Evolutionary conservation across 768 basidiomycete genomes (phyloP), one percentile per base, ranked within the genome.

Genomic region (Suillus subaureus): DNA sequence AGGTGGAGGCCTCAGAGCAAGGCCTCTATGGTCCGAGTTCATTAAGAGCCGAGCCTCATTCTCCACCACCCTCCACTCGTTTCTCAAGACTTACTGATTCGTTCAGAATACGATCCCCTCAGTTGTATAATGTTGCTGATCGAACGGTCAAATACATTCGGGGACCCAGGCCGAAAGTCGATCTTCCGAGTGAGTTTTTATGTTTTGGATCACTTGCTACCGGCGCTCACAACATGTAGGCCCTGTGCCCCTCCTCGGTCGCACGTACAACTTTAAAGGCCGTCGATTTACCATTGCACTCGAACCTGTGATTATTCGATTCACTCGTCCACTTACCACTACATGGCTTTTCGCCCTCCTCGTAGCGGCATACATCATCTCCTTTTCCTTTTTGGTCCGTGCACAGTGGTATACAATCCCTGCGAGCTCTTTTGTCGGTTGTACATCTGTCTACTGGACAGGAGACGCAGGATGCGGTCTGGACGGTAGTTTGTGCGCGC

Each of bases 401-500:
- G 83, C 88, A 11, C 89, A 93, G 67, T 93, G 86, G 63, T 95
- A 89, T 75, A 78, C 87, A 43, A 89, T 87, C 3, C 89, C 89
- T 3, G 72, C 87, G 16, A 84, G 83, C 47, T 84, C 88, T 2
- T 90, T 87, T 70, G 81, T 89, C 61, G 84, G 80, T 43, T 93
- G 91, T 71, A 90, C 89, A 8, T 82, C 88, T 8, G 84, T 88
- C 2, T 92, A 87, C 72, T 94, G 92, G 91, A 67, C 80, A 3
- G 79, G 84, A 28, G 85, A 92, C 67, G 86, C 87, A 70, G 85
- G 84, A 13, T 95, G 93, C 69, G 93, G 93, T 26, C 78, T 94
- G 37, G 77, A 94, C 68, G 94, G 93, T 2, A 69, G 76, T 47
- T 66, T 74, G 3, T 96, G 93, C 74, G 80, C 77, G 16, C 91